A percentile compares a stretch with the other conserved stretches of the same genome.
phyloP scores from a whole-genome alignment of 2,329 filamentous ascomycete species.

The Blastomyces gilchristii region DNA sequence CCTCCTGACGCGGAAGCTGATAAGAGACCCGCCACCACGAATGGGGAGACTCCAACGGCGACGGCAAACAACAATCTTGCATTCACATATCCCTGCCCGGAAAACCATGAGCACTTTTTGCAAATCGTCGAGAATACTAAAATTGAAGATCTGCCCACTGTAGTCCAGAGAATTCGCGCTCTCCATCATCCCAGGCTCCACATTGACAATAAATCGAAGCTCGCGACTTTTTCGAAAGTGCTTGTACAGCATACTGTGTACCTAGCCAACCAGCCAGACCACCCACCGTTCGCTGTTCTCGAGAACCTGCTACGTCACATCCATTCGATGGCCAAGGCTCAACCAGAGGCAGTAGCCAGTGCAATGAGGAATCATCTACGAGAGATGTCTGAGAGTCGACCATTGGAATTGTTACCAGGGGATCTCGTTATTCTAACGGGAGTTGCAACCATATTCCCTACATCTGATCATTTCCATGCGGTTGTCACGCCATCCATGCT shows the following conservation, averaged over 20 bases:
- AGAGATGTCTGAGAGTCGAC: constrained; percentile 42
- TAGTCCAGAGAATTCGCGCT: constrained; percentile 81
- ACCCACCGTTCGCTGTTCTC: constrained; percentile 54
- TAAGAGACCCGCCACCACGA: neutral
- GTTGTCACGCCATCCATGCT: constrained; percentile 85
- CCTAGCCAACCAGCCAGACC: constrained; percentile 41
- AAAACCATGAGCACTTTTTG: constrained; percentile 64
- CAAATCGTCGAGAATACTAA: constrained; percentile 53
- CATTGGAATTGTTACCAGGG: constrained; percentile 48
- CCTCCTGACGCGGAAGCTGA: constrained; percentile 31
- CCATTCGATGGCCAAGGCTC: constrained; percentile 83
- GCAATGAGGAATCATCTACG: constrained; percentile 67
- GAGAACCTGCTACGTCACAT: constrained; percentile 80
- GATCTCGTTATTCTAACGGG: constrained; percentile 78
- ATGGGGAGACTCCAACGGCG: constrained; percentile 32
- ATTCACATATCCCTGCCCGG: constrained; percentile 78
- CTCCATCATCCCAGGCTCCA: constrained; percentile 85
- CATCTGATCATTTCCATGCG: constrained; percentile 94
- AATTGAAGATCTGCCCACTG: constrained; percentile 57
- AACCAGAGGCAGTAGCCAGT: constrained; percentile 64
- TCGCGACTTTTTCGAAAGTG: constrained; percentile 46
- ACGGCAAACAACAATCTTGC: constrained; percentile 50
- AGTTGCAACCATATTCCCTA: constrained; percentile 76
- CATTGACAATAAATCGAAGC: constrained; percentile 72
- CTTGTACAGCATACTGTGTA: constrained; percentile 49